These are phyloP conservation scores for Psophocarpus tetragonolobus DNA, from an alignment of 306 rosid genomes.

Conservation along the genomic window DNA sequence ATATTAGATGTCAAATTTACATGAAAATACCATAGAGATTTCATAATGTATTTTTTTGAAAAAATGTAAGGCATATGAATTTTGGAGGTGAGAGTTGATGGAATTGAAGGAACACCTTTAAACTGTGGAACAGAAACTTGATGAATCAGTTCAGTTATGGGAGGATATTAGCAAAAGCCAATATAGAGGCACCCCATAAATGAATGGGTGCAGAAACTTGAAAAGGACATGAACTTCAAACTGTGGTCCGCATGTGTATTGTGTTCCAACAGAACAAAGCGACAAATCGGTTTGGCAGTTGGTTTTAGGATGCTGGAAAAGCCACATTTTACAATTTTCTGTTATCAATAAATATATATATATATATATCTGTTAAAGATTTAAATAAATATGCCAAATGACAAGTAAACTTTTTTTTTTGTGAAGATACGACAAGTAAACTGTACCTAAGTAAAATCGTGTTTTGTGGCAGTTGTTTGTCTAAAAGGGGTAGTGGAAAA, in stretches of 20 bases:
- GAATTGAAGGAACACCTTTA: background rate
- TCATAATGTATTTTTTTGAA: background rate
- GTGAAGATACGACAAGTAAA: too few species aligned
- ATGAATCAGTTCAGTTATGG: background rate
- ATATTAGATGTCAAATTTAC: background rate
- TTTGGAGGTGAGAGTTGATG: background rate
- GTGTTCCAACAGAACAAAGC: background rate
- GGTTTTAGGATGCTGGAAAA: slow-evolving; percentile 35
- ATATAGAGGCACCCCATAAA: background rate
- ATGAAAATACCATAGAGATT: background rate
- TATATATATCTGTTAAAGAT: too few species aligned
- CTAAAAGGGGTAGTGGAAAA: background rate
- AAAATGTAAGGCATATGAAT: background rate
- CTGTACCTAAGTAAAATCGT: too few species aligned
- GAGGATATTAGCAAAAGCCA: background rate
- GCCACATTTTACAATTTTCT: slow-evolving; percentile 8
- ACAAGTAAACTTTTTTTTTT: too few species aligned
- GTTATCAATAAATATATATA: too few species aligned
- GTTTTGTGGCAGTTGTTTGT: slow-evolving; percentile 31
- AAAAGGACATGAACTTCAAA: too few species aligned
- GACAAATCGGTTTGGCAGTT: slow-evolving; percentile 5
- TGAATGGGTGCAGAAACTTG: background rate
- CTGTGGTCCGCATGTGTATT: background rate
- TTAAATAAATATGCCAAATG: too few species aligned
- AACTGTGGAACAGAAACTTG: background rate